Conservation (phyloP, 192 early-diverging fungal genomes). For the Dissophora globulifera region DNA sequence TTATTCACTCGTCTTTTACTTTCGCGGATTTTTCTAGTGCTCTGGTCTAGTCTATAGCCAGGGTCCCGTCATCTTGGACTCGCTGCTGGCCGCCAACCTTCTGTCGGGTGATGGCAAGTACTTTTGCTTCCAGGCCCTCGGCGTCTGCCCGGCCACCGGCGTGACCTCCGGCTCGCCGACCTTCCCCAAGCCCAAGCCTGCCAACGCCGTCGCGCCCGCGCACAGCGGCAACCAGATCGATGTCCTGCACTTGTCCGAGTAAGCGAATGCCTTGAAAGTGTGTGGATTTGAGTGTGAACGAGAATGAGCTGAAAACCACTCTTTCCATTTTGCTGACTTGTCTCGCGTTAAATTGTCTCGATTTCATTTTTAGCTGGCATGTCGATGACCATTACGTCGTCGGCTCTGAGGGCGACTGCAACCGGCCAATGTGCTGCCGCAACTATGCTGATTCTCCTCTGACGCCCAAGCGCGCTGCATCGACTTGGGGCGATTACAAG, state of each 20-base stretch:
- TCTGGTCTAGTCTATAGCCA: constrained; percentile 59
- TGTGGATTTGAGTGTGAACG: not conserved
- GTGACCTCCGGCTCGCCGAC: constrained; percentile 38
- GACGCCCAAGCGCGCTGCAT: constrained; percentile 49
- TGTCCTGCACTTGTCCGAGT: constrained; percentile 64
- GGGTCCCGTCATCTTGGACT: constrained; percentile 54
- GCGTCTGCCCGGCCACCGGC: constrained; percentile 57
- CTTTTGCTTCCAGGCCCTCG: constrained; percentile 54
- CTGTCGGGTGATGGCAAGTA: constrained; percentile 56
- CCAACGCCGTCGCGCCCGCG: constrained; percentile 19
- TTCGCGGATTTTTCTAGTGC: constrained; percentile 42
- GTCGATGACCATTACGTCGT: constrained; percentile 35
- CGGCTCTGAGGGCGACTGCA: constrained; percentile 60
- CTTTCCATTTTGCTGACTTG: not conserved
- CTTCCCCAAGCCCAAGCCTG: constrained; percentile 61
- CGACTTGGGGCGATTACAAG: constrained; percentile 59
- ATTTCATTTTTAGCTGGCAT: constrained; percentile 18
- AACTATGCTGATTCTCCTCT: constrained; percentile 49
- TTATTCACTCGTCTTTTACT: no score
- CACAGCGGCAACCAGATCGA: constrained; percentile 46
- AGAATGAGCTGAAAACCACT: no score
- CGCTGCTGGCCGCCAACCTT: constrained; percentile 48
- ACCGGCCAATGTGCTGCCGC: constrained; percentile 64
- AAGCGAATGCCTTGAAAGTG: constrained; percentile 14
- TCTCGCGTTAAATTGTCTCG: not conserved